Evolutionary conservation across 2,329 filamentous ascomycete genomes (phyloP).

Genomic region (Cercospora zeae-maydis): DNA sequence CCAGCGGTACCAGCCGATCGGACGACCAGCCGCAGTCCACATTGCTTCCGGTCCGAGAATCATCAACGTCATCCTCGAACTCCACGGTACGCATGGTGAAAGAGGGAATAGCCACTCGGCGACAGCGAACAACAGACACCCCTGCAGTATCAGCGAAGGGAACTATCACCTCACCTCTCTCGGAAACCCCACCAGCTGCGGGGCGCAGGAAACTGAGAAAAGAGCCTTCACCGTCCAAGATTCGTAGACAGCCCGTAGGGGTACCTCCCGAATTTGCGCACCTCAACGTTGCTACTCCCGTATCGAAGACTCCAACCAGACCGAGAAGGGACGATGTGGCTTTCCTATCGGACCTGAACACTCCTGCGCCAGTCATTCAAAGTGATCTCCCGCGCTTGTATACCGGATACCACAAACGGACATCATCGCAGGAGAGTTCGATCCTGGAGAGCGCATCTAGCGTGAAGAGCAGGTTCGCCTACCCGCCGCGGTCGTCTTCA

Average conservation of each 20-base stretch:
- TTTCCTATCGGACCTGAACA: constrained; percentile 43
- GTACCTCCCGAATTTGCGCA: constrained; percentile 43
- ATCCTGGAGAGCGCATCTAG: constrained; percentile 36
- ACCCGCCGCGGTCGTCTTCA: constrained; percentile 34
- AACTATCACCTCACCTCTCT: neutral
- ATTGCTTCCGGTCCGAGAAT: constrained; percentile 65
- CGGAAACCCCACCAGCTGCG: neutral
- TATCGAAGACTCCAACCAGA: constrained; percentile 40
- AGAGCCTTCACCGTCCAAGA: constrained; percentile 4
- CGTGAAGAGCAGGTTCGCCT: constrained; percentile 40
- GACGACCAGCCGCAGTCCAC: constrained; percentile 52
- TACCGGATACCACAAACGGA: constrained; percentile 49
- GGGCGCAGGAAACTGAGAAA: constrained; percentile 18
- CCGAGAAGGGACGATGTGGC: constrained; percentile 48
- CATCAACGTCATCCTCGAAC: constrained; percentile 65
- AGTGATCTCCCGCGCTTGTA: constrained; percentile 53
- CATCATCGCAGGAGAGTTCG: constrained; percentile 47
- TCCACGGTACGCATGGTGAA: constrained; percentile 36
- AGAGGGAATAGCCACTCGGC: neutral
- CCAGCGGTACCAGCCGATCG: constrained; percentile 54
- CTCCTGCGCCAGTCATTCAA: constrained; percentile 53
- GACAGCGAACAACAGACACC: neutral
- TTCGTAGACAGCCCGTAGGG: constrained; percentile 13
- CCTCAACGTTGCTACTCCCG: constrained; percentile 60
- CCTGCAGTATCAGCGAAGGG: neutral